Evolutionary conservation across 108 stramenopile genomes (phyloP).

Genomic region (Fistulifera solaris): DNA sequence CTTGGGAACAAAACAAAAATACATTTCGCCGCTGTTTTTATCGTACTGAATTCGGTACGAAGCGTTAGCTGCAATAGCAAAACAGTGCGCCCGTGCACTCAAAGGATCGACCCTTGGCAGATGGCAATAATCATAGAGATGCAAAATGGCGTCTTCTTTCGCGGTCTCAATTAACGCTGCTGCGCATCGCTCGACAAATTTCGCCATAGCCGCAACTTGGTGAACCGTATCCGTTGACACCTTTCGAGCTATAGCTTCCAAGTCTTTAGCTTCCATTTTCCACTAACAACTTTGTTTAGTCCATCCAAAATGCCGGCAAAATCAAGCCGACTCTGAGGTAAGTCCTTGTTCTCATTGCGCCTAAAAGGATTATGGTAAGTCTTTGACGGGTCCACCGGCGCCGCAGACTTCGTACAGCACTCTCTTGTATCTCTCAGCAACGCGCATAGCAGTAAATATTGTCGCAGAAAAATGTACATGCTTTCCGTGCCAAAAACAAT

Average conservation of each 20-base stretch:
- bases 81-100: conserved; percentile 35
- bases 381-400: conserved; percentile 16
- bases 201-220: conserved; percentile 53
- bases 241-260: conserved; percentile 46
- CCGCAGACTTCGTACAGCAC: conserved; percentile 5
- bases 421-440: conserved; percentile 43
- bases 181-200: conserved; percentile 53
- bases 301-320: conserved; percentile 26
- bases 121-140: conserved; percentile 50
- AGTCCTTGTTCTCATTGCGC: not conserved
- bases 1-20: conserved; percentile 59
- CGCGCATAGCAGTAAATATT: conserved; percentile 47
- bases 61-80: conserved; percentile 45
- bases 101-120: conserved; percentile 47
- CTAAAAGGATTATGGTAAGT: conserved; percentile 21
- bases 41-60: conserved; percentile 65
- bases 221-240: conserved; percentile 29
- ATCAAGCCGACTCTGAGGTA: conserved; percentile 16
- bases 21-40: conserved; percentile 31
- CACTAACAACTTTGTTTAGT: conserved; percentile 27
- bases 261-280: conserved; percentile 35
- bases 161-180: conserved; percentile 35
- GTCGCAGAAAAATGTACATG: conserved; percentile 67
- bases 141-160: conserved; percentile 44
- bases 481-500: conserved; percentile 62